These are phyloP conservation scores for Cephaloascus fragrans DNA, from an alignment of 805 yeast species.

Conservation along the genomic window DNA sequence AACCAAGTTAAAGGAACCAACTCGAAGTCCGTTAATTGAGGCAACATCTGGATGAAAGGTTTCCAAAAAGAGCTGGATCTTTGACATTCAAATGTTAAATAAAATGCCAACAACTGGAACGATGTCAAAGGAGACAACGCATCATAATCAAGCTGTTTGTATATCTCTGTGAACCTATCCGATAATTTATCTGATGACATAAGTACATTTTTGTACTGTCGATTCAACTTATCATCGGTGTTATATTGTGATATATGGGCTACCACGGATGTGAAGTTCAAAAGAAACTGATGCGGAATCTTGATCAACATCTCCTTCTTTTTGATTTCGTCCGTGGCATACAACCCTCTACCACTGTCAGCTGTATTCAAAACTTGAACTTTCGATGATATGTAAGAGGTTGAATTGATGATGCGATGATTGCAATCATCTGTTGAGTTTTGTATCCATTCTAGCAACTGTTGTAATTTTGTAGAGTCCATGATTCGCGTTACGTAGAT, in stretches of 20 bases:
- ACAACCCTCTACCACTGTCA: constrained; percentile 57
- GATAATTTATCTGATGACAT: neutral
- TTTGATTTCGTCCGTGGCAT: constrained; percentile 26
- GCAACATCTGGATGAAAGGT: constrained; percentile 60
- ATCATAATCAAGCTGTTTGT: constrained; percentile 16
- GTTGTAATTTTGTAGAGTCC: constrained; percentile 6
- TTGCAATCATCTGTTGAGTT: constrained; percentile 14
- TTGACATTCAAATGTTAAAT: constrained; percentile 31
- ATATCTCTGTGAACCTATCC: constrained; percentile 20
- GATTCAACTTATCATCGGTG: constrained; percentile 12
- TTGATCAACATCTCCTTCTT: constrained; percentile 36
- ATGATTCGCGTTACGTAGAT: neutral
- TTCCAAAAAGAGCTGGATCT: constrained; percentile 45
- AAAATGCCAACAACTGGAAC: constrained; percentile 50
- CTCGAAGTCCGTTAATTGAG: constrained; percentile 41
- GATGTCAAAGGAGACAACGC: constrained; percentile 38
- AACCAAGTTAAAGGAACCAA: constrained; percentile 61
- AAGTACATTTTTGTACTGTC: constrained; percentile 4
- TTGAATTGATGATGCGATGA: too few relatives aligned
- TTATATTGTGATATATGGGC: constrained; percentile 33
- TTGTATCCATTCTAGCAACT: constrained; percentile 20
- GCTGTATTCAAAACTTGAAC: constrained; percentile 29
- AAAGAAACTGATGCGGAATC: constrained; percentile 47
- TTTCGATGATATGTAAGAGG: constrained; percentile 26
- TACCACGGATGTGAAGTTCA: constrained; percentile 46